Base-by-base conservation (phyloP, 2,329 filamentous ascomycete genomes). In the Pyrenophora teres region DNA sequence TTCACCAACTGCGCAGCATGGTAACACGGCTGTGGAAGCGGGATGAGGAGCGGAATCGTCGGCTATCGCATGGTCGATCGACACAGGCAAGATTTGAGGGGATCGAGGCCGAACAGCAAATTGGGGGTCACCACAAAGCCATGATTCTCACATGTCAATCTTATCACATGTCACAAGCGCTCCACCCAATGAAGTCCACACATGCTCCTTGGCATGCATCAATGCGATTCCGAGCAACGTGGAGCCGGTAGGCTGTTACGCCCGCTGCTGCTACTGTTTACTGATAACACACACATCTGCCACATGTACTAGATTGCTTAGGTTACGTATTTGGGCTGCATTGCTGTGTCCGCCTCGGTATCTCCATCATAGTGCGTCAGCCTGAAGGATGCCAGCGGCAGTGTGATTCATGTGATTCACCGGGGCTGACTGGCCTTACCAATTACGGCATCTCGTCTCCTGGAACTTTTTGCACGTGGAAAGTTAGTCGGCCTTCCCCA, bases 61-160 rank as follows among this genome's bases (percentile, higher is more conserved):
- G 44, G 42, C 40, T 53, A 46, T 43, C 33, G 50, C 53, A 53
- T 51, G 23, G 40, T 42, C 18, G 46, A 46, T 18, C 37, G 35
- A 21, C 8, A 27, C 13, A 35, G 40, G n/a, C 40, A 55, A 46
- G 51, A 45, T 35, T 44, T 15, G 52, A 45, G 32, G 43, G 27
- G 46, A 50, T 42, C 36, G 47, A 31, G 43, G 52, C 45, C 43
- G 40, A 43, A 49, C 57, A 57, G 54, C 59, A 62, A 58, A 62
- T 60, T 57, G 55, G 50, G 52, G 44, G 48, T 48, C 50, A 52
- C 45, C 21, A 54, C 54, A 53, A 49, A 50, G 50, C 56, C 54
- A 53, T 51, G 56, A 55, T 55, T 61, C 55, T 64, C 61, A 64
- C 61, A 63, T 64, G 59, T 56, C 53, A 63, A 46, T 57, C 48